These are phyloP conservation scores for Lentinula sp. DNA, from an alignment of 768 basidiomycete species.

Conservation along the genomic window DNA sequence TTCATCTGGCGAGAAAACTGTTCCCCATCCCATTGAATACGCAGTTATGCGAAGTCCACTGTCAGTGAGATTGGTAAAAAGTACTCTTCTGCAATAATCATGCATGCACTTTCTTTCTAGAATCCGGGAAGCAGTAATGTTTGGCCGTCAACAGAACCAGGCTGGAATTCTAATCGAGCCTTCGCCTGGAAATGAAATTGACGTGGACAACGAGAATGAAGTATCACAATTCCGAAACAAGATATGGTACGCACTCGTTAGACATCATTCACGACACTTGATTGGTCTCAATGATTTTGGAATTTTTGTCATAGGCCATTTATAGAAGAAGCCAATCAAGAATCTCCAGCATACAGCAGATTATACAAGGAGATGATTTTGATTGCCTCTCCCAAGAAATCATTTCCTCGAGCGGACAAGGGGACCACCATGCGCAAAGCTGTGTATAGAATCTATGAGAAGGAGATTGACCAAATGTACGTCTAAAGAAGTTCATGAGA, in stretches of 20 bases:
- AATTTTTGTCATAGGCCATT: constrained; percentile 18
- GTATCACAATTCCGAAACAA: constrained; percentile 19
- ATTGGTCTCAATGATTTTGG: neutral
- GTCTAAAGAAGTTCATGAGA: neutral
- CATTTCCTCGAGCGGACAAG: constrained; percentile 38
- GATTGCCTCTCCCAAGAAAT: constrained; percentile 31
- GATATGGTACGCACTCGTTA: constrained; percentile 27
- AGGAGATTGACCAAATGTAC: constrained; percentile 34
- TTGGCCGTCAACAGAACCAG: constrained; percentile 29
- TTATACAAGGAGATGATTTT: constrained; percentile 50
- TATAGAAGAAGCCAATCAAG: constrained; percentile 35
- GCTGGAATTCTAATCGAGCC: constrained; percentile 26
- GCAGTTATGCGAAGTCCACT: constrained; percentile 16
- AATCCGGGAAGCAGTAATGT: constrained; percentile 27
- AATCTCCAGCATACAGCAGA: constrained; percentile 32
- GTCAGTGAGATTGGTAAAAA: constrained; percentile 9
- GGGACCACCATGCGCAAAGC: constrained; percentile 37
- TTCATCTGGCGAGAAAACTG: constrained; percentile 25
- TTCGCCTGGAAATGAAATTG: constrained; percentile 18
- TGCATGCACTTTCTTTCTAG: neutral
- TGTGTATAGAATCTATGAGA: constrained; percentile 28
- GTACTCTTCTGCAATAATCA: neutral
- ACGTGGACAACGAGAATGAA: constrained; percentile 14
- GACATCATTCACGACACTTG: neutral
- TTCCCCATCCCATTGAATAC: constrained; percentile 22